Conservation (phyloP, 1,284 basidiomycete genomes). For the Xanthoconium separans region DNA sequence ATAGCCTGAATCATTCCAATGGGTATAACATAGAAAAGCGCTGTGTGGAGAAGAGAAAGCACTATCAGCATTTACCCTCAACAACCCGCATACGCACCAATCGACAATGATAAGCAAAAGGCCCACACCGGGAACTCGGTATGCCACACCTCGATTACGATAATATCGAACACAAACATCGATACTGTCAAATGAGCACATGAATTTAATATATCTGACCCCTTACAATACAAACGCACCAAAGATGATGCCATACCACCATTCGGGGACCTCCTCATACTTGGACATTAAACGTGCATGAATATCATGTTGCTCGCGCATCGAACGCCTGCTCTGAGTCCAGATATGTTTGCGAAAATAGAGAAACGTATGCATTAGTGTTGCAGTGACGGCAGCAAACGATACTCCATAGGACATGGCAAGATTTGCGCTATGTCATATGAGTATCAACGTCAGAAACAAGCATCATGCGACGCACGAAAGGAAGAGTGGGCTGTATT, state of each 20-base stretch:
- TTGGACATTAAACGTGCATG: constrained; percentile 73
- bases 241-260: constrained; percentile 62
- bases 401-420: constrained; percentile 67
- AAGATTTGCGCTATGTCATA: constrained; percentile 41
- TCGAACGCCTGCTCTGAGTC: constrained; percentile 48
- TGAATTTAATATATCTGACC: neutral
- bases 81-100: constrained; percentile 17
- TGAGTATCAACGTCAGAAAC: neutral
- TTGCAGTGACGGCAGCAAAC: constrained; percentile 68
- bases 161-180: constrained; percentile 59
- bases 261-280: constrained; percentile 73
- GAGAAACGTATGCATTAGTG: constrained; percentile 66
- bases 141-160: constrained; percentile 57
- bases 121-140: constrained; percentile 59
- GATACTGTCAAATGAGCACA: constrained; percentile 17
- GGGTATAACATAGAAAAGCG: constrained; percentile 55
- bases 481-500: constrained; percentile 85
- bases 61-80: neutral
- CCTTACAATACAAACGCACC: constrained; percentile 4
- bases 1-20: constrained; percentile 40
- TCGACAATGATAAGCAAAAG: constrained; percentile 38
- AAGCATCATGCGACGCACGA: constrained; percentile 40
- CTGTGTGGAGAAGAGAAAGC: constrained; percentile 2
- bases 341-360: constrained; percentile 71
- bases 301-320: constrained; percentile 69